Conservation (phyloP, 805 yeast genomes). For the Kluyveromyces aestuarii region DNA sequence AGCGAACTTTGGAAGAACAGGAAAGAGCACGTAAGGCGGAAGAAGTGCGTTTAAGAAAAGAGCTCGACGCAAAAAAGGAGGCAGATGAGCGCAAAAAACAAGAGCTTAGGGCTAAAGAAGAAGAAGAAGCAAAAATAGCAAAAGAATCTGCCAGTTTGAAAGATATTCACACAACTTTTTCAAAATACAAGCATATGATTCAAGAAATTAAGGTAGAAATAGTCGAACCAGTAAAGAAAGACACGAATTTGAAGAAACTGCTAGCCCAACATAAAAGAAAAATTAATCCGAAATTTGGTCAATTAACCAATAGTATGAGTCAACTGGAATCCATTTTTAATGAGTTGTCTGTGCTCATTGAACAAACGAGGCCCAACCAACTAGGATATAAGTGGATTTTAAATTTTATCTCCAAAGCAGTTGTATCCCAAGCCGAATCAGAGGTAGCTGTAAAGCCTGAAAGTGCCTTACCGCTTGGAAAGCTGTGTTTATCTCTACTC, state of each 20-base stretch:
- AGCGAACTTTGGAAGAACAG: conserved; percentile 10
- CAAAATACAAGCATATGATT: conserved; percentile 43
- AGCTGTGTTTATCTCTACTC: conserved; percentile 48
- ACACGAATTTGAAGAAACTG: conserved; percentile 44
- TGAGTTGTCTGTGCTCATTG: conserved; percentile 44
- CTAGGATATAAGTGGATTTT: conserved; percentile 63
- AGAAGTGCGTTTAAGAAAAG: conserved; percentile 22
- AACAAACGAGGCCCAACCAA: conserved; percentile 37
- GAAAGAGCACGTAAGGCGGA: conserved; percentile 10
- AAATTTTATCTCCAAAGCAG: conserved; percentile 75
- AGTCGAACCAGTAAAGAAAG: conserved; percentile 43
- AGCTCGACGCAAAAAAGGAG: conserved; percentile 12
- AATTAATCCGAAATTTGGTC: conserved; percentile 87
- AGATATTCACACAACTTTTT: conserved; percentile 35
- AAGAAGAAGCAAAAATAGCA: conserved; percentile 14
- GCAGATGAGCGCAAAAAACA: conserved; percentile 12
- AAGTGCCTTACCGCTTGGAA: conserved; percentile 73
- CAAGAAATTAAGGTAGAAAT: conserved; percentile 50
- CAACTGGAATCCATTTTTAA: conserved; percentile 47
- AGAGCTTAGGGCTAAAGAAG: conserved; percentile 8
- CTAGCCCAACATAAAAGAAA: conserved; percentile 58
- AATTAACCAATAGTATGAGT: conserved; percentile 59
- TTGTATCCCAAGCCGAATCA: conserved; percentile 86
- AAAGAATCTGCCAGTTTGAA: conserved; percentile 21
- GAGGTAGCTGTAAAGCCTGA: conserved; percentile 76